Evolutionary conservation across 2,329 filamentous ascomycete species (phyloP).

Genomic region (Colletotrichum gigasporum): DNA sequence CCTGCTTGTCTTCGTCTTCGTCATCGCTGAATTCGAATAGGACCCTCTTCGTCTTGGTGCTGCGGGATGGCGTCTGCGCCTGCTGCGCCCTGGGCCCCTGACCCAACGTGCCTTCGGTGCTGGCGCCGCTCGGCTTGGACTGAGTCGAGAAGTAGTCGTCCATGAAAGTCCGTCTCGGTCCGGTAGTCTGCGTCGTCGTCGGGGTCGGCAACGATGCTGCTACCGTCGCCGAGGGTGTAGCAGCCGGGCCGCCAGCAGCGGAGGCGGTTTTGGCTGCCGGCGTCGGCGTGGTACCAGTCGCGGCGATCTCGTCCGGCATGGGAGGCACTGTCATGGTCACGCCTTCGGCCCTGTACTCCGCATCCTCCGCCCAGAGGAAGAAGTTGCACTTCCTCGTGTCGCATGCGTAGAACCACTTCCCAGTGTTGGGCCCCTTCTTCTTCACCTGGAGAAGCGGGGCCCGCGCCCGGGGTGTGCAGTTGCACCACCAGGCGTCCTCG

Average conservation of each 20-base stretch:
- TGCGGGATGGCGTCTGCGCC: conserved; percentile 33
- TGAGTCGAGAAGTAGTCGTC: conserved; percentile 10
- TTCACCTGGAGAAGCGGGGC: conserved; percentile 48
- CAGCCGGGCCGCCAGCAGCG: background rate
- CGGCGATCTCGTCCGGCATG: conserved; percentile 9
- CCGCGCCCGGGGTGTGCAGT: conserved; percentile 51
- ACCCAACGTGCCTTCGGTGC: no score
- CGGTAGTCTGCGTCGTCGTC: conserved; percentile 26
- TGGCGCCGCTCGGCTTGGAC: background rate
- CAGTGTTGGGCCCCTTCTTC: conserved; percentile 50
- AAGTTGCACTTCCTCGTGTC: conserved; percentile 48
- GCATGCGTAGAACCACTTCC: conserved; percentile 54
- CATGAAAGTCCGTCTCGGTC: conserved; percentile 28
- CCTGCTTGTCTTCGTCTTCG: conserved; percentile 31
- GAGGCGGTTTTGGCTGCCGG: background rate
- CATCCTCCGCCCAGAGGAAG: conserved; percentile 55
- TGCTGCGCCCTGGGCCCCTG: no score
- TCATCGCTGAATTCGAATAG: conserved; percentile 37
- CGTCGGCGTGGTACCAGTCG: background rate
- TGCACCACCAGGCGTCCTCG: conserved; percentile 50
- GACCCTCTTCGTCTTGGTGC: conserved; percentile 41
- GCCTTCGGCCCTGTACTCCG: conserved; percentile 33
- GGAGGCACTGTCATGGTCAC: conserved; percentile 21
- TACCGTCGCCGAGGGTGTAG: background rate
- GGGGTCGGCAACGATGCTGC: conserved; percentile 32